Evolutionary conservation across 495 filamentous ascomycete species (phyloP).

Genomic region (Neurospora intermedia): DNA sequence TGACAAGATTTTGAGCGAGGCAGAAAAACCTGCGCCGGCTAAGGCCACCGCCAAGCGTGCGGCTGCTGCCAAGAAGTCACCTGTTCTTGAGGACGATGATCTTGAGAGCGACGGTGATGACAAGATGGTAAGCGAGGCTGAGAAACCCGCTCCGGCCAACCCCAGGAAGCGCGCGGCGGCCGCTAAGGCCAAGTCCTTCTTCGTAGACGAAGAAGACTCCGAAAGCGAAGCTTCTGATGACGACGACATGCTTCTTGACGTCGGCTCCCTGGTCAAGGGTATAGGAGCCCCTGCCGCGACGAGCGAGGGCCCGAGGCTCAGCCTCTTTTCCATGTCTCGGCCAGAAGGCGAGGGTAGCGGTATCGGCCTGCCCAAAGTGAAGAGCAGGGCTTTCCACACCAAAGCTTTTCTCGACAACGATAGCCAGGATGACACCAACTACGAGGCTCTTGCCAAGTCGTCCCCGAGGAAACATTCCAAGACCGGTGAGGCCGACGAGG

Average conservation of each 20-base stretch:
- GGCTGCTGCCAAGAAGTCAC: neutral
- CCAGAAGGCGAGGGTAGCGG: conserved; percentile 36
- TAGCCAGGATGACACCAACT: conserved; percentile 71
- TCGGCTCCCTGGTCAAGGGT: conserved; percentile 84
- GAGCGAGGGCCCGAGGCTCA: conserved; percentile 41
- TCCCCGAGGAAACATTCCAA: conserved; percentile 42
- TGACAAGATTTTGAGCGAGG: conserved; percentile 17
- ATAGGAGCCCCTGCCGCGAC: conserved; percentile 47
- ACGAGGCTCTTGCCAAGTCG: conserved; percentile 62
- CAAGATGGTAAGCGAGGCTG: neutral
- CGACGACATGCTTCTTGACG: conserved; percentile 68
- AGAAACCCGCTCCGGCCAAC: neutral
- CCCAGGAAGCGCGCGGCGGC: conserved; percentile 5
- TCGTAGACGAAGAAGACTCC: conserved; percentile 31
- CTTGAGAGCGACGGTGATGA: neutral
- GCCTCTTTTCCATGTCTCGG: conserved; percentile 61
- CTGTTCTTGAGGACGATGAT: neutral
- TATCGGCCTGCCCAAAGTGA: conserved; percentile 33
- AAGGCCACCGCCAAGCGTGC: neutral
- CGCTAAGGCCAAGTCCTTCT: conserved; percentile 8
- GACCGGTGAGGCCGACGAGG: conserved; percentile 48
- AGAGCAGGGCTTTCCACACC: conserved; percentile 32
- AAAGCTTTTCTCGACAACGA: conserved; percentile 45
- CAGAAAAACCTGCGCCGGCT: conserved; percentile 1
- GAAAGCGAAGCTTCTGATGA: conserved; percentile 29